These are phyloP conservation scores for Asterochloris erici DNA, from an alignment of 139 green algal species.

Conservation along the genomic window DNA sequence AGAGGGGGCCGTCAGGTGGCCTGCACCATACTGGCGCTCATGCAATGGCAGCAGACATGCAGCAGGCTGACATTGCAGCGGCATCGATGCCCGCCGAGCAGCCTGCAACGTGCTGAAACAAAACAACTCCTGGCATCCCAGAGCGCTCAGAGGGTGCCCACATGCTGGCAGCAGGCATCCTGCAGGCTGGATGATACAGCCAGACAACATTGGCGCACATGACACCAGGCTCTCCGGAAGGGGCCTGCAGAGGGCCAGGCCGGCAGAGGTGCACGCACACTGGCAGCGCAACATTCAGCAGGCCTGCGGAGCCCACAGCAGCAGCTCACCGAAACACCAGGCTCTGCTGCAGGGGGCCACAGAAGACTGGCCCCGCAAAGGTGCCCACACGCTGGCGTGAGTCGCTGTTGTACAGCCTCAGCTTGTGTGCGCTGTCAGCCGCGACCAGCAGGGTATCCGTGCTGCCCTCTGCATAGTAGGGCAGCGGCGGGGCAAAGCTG, in stretches of 20 bases:
- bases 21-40: no score
- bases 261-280: background rate
- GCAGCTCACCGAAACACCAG: constrained; percentile 45
- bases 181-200: no score
- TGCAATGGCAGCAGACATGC: no score
- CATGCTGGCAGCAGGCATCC: no score
- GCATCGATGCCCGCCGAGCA: no score
- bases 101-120: no score
- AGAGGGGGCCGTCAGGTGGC: no score
- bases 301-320: background rate
- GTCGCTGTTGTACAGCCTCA: constrained; percentile 51
- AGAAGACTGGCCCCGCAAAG: constrained; percentile 63
- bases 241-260: background rate
- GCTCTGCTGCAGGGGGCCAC: constrained; percentile 45
- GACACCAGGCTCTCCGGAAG: no score
- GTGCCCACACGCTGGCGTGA: constrained; percentile 23
- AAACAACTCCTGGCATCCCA: no score
- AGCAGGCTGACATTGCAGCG: no score
- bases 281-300: background rate
- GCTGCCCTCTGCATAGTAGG: constrained; percentile 49
- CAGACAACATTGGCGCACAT: background rate
- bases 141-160: no score
- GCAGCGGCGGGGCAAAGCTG: constrained; percentile 60
- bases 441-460: constrained; percentile 61
- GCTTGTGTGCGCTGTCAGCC: constrained; percentile 61